Percentiles rank a stretch among this genome's conserved stretches.
These are phyloP conservation scores for Cyanidiococcus yangmingshanensis DNA, from an alignment of 23 red algal genomes.

Conservation along the genomic window DNA sequence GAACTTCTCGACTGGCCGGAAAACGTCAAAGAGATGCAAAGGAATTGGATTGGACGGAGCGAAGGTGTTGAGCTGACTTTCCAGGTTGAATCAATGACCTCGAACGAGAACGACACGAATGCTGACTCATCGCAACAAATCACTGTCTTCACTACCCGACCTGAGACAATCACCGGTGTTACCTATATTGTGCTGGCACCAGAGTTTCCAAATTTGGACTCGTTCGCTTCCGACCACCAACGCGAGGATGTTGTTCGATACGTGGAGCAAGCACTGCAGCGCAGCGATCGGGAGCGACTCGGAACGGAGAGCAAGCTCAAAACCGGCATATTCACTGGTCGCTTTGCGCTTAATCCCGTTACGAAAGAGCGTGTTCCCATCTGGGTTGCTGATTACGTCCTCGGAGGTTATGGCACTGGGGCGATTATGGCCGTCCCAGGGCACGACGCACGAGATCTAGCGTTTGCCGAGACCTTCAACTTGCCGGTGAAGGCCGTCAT, in stretches of 20 bases:
- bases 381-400: slow-evolving; percentile 93
- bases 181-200: slow-evolving; percentile 83
- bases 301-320: slow-evolving; percentile 53
- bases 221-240: slow-evolving; percentile 32
- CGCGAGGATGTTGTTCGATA: slow-evolving; percentile 42
- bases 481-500: slow-evolving; percentile 36
- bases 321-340: slow-evolving; percentile 81
- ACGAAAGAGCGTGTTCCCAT: slow-evolving; percentile 66
- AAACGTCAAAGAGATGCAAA: slow-evolving; percentile 93
- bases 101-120: background rate
- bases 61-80: slow-evolving; percentile 67
- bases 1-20: slow-evolving; percentile 95
- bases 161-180: slow-evolving; percentile 81
- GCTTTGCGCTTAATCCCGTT: slow-evolving; percentile 58
- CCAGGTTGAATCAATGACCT: slow-evolving; percentile 16
- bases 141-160: slow-evolving; percentile 76
- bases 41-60: slow-evolving; percentile 93
- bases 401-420: slow-evolving; percentile 82
- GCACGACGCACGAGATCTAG: slow-evolving; percentile 75
- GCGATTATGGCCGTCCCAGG: slow-evolving; percentile 95
- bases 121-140: background rate
- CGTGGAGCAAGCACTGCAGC: slow-evolving; percentile 34
- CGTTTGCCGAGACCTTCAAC: slow-evolving; percentile 56
- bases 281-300: slow-evolving; percentile 70
- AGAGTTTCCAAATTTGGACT: slow-evolving; percentile 45